These are phyloP conservation scores for Keqinozyma sinolaborantium DNA, from an alignment of 1,139 yeast genomes.

Conservation along the genomic window DNA sequence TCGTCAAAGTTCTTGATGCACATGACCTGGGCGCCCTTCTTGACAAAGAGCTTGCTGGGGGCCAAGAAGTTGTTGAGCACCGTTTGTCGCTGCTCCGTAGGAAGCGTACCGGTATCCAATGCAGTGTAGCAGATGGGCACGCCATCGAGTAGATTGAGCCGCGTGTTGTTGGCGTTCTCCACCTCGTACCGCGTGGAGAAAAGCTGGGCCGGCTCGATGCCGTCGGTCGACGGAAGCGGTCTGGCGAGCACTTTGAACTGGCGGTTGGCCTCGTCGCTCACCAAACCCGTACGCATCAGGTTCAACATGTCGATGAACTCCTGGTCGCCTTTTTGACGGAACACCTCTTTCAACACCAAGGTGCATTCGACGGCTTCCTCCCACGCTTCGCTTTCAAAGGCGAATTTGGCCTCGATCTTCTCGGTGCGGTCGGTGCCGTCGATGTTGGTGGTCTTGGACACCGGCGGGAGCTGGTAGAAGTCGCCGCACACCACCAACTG, in stretches of 20 bases:
- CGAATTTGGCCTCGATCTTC: constrained; percentile 42
- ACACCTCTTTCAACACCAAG: constrained; percentile 73
- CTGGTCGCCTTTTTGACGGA: constrained; percentile 83
- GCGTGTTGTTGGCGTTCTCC: constrained; percentile 63
- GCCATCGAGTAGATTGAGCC: constrained; percentile 53
- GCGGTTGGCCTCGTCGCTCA: constrained; percentile 49
- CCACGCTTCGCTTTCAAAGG: constrained; percentile 84
- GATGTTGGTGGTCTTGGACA: constrained; percentile 26
- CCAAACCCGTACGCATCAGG: constrained; percentile 75
- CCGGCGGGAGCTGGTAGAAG: constrained; percentile 90
- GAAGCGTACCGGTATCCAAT: constrained; percentile 58
- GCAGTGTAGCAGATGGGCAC: constrained; percentile 48
- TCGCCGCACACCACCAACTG: constrained; percentile 86
- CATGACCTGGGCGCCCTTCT: constrained; percentile 93
- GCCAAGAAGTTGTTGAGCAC: constrained; percentile 69
- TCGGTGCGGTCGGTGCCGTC: constrained; percentile 20
- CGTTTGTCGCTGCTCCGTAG: constrained; percentile 39
- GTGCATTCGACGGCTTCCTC: constrained; percentile 58
- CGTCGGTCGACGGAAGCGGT: constrained; percentile 55
- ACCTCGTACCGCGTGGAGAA: constrained; percentile 85
- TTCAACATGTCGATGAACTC: constrained; percentile 81
- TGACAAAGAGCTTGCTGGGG: constrained; percentile 57
- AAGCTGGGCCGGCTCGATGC: constrained; percentile 81
- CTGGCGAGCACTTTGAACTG: constrained; percentile 59
- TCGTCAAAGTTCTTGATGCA: constrained; percentile 88